phyloP scores from a whole-genome alignment of 306 rosid genomes.

The Purshia tridentata region DNA sequence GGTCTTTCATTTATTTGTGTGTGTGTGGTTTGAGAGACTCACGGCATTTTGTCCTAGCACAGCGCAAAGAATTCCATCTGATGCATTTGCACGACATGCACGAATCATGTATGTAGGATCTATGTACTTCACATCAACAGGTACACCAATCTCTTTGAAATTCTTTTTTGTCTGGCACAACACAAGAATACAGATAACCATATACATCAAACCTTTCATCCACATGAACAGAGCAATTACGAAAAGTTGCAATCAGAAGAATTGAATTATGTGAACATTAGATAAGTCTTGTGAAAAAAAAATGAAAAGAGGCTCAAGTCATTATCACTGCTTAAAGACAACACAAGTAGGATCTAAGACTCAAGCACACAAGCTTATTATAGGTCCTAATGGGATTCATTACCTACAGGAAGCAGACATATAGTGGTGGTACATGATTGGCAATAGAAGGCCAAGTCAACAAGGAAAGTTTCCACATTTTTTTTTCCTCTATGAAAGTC shows the following conservation, averaged over 20 bases:
- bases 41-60: conserved; percentile 99
- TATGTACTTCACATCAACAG: conserved; percentile 90
- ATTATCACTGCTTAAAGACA: background rate
- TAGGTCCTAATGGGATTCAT: background rate
- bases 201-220: background rate
- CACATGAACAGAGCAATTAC: background rate
- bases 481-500: background rate
- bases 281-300: background rate
- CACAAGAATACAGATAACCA: conserved; percentile 19
- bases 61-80: conserved; percentile 94
- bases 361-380: background rate
- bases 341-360: background rate
- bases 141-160: conserved; percentile 70
- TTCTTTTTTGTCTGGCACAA: conserved; percentile 62
- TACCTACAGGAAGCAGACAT: background rate
- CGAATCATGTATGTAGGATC: conserved; percentile 99
- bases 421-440: background rate
- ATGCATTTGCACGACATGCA: conserved; percentile 93
- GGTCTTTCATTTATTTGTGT: background rate
- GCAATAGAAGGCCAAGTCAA: background rate
- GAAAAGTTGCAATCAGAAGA: background rate
- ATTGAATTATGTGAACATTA: background rate
- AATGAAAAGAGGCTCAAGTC: background rate
- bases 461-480: background rate
- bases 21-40: conserved; percentile 28